Conservation (phyloP, 208 protist genomes). For the Strigomonas culicis region DNA sequence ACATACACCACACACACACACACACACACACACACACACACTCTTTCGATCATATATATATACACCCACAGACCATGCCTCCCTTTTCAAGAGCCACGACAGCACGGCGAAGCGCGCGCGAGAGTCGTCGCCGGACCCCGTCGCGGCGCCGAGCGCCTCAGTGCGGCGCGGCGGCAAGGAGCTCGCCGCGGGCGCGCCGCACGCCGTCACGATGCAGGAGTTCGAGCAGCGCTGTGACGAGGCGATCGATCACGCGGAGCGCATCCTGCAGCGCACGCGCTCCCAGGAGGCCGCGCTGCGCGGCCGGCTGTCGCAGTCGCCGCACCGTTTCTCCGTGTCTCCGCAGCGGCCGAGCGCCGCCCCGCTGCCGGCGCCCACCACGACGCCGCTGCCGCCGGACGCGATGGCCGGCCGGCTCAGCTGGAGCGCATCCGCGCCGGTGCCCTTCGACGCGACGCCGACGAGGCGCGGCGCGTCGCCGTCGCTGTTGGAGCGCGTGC, state of each 20-base stretch:
- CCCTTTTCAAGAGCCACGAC: too few relatives aligned
- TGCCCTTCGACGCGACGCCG: neutral
- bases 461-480: too few relatives aligned
- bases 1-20: too few relatives aligned
- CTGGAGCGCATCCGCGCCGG: neutral
- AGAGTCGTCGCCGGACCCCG: too few relatives aligned
- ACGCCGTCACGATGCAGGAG: slow-evolving; percentile 10
- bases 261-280: slow-evolving; percentile 21
- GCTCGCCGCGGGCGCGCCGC: too few relatives aligned
- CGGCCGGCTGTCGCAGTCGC: slow-evolving; percentile 13
- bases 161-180: too few relatives aligned
- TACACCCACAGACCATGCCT: too few relatives aligned
- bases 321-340: slow-evolving; percentile 3
- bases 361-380: slow-evolving; percentile 11
- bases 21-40: too few relatives aligned
- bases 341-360: neutral
- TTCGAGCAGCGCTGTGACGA: slow-evolving; percentile 25
- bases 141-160: too few relatives aligned
- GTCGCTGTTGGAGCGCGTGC: slow-evolving; percentile 18
- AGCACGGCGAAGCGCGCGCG: too few relatives aligned
- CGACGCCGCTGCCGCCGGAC: slow-evolving; percentile 7
- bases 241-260: slow-evolving; percentile 24
- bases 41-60: too few relatives aligned
- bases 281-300: slow-evolving; percentile 20
- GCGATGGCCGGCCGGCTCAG: neutral